Evolutionary conservation across 257 asterid genomes (phyloP).

Genomic region (Avicennia marina): DNA sequence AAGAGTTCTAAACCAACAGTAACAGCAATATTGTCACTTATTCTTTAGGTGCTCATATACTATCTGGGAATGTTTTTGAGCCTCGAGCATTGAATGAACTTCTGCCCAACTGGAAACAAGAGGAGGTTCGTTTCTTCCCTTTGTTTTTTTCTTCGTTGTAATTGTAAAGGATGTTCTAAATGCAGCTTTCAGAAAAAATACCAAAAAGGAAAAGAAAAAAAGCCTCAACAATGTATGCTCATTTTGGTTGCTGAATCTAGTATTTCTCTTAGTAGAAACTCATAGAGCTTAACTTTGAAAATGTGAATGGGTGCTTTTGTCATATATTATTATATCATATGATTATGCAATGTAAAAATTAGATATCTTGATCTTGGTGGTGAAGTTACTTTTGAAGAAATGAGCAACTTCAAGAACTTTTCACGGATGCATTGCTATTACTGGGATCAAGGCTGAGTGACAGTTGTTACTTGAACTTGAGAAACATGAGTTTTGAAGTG

Average conservation of each 20-base stretch:
- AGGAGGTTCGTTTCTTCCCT: slow-evolving; percentile 49
- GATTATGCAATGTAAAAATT: neutral
- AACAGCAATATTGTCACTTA: slow-evolving; percentile 12
- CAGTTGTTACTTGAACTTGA: neutral
- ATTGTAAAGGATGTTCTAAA: neutral
- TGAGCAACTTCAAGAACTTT: slow-evolving; percentile 1
- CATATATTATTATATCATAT: neutral
- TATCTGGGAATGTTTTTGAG: slow-evolving; percentile 96
- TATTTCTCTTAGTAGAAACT: neutral
- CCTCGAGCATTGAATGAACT: slow-evolving; percentile 94
- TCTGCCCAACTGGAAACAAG: slow-evolving; percentile 81
- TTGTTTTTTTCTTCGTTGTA: neutral
- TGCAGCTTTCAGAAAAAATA: slow-evolving; percentile 10
- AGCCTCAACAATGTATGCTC: neutral
- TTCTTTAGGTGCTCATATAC: slow-evolving; percentile 77
- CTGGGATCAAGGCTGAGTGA: neutral
- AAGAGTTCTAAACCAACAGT: slow-evolving; percentile 6
- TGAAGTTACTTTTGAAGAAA: slow-evolving; percentile 8
- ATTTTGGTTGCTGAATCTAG: slow-evolving; percentile 1
- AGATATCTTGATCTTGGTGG: neutral
- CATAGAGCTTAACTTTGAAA: slow-evolving; percentile 9
- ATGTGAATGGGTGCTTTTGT: neutral
- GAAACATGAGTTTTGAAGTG: no score
- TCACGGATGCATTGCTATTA: neutral
- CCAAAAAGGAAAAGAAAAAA: no score